A percentile compares a stretch with the other conserved stretches of the same genome.
Evolutionary conservation across 129 eudicot species (phyloP).

Genomic region (Arctium lappa): DNA sequence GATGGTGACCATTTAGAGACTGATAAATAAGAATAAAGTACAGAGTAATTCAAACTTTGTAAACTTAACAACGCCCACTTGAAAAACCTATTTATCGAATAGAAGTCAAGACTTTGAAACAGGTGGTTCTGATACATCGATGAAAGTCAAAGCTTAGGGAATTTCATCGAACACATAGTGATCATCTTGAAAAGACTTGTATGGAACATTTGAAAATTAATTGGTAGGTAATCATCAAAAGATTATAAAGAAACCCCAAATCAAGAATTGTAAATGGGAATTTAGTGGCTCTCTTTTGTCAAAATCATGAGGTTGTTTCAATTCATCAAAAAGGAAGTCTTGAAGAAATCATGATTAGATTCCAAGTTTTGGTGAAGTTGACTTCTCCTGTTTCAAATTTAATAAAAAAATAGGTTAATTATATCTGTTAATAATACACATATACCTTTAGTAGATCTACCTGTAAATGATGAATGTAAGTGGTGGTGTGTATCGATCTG

Average conservation of each 20-base stretch:
- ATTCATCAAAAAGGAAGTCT: not conserved
- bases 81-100: slow-evolving; percentile 33
- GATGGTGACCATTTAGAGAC: slow-evolving; percentile 25
- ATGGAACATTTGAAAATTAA: slow-evolving; percentile 16
- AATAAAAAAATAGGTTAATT: not conserved
- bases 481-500: not conserved
- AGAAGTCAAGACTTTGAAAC: slow-evolving; percentile 36
- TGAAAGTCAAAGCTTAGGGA: slow-evolving; percentile 23
- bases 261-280: not conserved
- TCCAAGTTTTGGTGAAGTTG: not conserved
- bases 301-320: not conserved
- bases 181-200: slow-evolving; percentile 27
- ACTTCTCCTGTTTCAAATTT: not conserved
- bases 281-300: not conserved
- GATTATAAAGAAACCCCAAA: not conserved
- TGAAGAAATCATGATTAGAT: not conserved
- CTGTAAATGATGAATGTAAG: not conserved
- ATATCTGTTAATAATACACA: not conserved
- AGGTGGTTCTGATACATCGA: slow-evolving; percentile 34
- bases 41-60: slow-evolving; percentile 46
- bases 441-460: not conserved
- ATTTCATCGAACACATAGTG: slow-evolving; percentile 45
- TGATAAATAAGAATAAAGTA: slow-evolving; percentile 24
- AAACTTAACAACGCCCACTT: slow-evolving; percentile 27
- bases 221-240: slow-evolving; percentile 43